Evolutionary conservation across 1,139 yeast species (phyloP), one percentile per base, ranked within the genome.

Genomic region (Hansenula sp.): DNA sequence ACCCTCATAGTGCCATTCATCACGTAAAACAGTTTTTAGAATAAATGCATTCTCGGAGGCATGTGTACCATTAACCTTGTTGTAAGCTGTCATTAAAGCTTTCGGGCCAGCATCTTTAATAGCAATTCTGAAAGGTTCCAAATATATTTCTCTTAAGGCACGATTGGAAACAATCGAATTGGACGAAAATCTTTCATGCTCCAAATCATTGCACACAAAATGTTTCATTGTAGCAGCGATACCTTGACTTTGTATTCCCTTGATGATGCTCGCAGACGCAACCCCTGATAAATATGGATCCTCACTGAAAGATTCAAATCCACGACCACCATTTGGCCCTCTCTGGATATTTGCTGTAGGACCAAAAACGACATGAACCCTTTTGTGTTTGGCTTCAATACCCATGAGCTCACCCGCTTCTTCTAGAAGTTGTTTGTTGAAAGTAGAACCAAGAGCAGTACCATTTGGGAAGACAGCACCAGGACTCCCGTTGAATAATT

Each of bases 261-360:
- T 65, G 48, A 79, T 66, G 36, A 77, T 65, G 16, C 69, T 60
- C 24, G 77, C 67, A 31, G 85, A 74, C 16, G 73, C 67, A 36
- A 67, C 59, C 37, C 86, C 86, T 13, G 81, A 68, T 37, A 80
- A 64, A 31, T 70, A 66, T 5, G 85, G 85, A 56, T 81, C 86
- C 61, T 80, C 86, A 16, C 79, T 67, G 60, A 76, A 81, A 32
- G 80, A 72, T 60, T 81, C 87, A 54, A 79, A 81, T 1, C 79
- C 77, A 47, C 86, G 65, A n/a, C 86, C 86, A 21, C 84, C 85
- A 32, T 77, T 61, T 6, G 86, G 86, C 28, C 76, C 71, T 50
- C 86, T 68, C 41, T 75, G 81, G 54, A 61, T 76, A 74, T 41
- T 71, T 68, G 55, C 73, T 3, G 75, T 71, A 12, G 88, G 88